Evolutionary conservation across 1,284 basidiomycete species (phyloP), one percentile per base, ranked within the genome.

Genomic region (Phenoliferia sp.): DNA sequence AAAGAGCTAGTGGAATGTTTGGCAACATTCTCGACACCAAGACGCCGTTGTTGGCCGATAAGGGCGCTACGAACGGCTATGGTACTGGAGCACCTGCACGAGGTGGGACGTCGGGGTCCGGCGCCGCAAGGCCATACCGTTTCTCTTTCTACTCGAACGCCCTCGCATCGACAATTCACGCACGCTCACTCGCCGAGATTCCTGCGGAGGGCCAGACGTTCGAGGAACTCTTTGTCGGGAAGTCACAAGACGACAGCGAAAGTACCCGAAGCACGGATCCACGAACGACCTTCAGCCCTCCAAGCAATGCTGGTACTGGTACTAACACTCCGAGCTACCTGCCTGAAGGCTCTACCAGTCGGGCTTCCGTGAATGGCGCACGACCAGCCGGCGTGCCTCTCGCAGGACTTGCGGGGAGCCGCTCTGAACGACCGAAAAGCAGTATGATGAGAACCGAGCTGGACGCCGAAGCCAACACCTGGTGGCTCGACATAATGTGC

Each of bases 111-210:
- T 62, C 63, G 17, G 62, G 50, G 33, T 67, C 59, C 31, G 69
- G 68, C 39, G 26, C 57, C 12, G 73, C 94, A 75, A 83, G 91
- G 77, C 95, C 94, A 9, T 99, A 98, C 78, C 86, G 96, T 36
- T 99, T 99, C 81, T 98, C 95, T 0, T 99, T 99, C 82, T 99
- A 99, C 80, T 97, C 93, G 22, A 99, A 98, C 77, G 85, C 90
- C 1, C 83, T 97, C 59, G 88, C 90, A 2, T 89, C 92, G 0
- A 97, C 95, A 1, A 97, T 99, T 60, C 96, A 99, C 80, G 92
- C 96, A 0, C 85, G 94, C 15, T 94, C 89, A 70, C 81, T 99
- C 17, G 89, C 90, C 65, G 96, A 99, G 79, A 84, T 99, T 3
- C 95, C 96, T 0, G 92, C 90, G 0, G 93, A 95, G 33, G 92